These are phyloP conservation scores for Thermothielavioides terrestris DNA, from an alignment of 495 filamentous ascomycete species.

Conservation along the genomic window DNA sequence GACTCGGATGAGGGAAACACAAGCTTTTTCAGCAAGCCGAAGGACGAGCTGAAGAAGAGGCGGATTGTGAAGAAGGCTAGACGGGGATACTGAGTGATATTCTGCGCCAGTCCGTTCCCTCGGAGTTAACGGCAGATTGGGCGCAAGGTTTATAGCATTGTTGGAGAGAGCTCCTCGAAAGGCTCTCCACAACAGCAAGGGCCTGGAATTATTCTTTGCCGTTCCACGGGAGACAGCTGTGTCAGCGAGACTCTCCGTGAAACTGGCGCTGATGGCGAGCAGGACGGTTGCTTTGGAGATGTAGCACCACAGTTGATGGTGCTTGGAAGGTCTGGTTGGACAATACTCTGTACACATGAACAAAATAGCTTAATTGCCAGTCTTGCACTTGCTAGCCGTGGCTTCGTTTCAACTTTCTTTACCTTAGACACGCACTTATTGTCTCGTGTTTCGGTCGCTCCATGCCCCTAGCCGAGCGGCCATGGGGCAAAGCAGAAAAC, in stretches of 20 bases:
- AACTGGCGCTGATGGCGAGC: slow-evolving; percentile 1
- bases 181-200: too few species aligned
- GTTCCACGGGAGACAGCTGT: too few species aligned
- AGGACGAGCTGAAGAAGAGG: slow-evolving; percentile 9
- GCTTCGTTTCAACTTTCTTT: not conserved
- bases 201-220: too few species aligned
- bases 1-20: slow-evolving; percentile 22
- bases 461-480: too few species aligned
- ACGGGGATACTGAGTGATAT: slow-evolving; percentile 18
- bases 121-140: not conserved
- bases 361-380: not conserved
- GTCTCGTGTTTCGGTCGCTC: too few species aligned
- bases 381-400: not conserved
- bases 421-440: too few species aligned
- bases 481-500: too few species aligned
- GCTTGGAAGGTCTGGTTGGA: slow-evolving; percentile 10
- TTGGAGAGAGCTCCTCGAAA: too few species aligned
- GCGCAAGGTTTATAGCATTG: not conserved
- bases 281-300: slow-evolving; percentile 15
- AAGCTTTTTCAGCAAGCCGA: slow-evolving; percentile 22
- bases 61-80: slow-evolving; percentile 6
- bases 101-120: too few species aligned
- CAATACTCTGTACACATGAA: slow-evolving; percentile 3
- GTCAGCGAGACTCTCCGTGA: too few species aligned
- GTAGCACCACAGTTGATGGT: slow-evolving; percentile 2